Percentiles rank a stretch among this genome's conserved stretches.
Evolutionary conservation across 441 rosid species (phyloP).

Genomic region (Flueggea neowawraea): DNA sequence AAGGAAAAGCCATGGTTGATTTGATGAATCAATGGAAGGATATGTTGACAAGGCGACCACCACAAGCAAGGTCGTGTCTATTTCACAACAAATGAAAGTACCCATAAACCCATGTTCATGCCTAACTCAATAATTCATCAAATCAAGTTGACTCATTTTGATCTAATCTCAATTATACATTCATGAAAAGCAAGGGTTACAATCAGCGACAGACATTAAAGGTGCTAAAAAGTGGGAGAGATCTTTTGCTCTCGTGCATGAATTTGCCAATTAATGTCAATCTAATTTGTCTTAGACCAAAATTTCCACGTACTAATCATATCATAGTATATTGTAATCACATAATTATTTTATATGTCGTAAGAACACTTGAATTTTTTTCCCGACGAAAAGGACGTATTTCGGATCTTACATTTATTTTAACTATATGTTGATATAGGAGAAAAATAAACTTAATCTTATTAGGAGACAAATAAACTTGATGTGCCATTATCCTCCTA

Average conservation of each 20-base stretch:
- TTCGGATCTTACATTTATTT: no score
- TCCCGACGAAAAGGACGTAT: no score
- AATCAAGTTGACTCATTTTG: neutral
- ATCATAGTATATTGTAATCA: no score
- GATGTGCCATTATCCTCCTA: no score
- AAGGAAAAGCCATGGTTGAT: slow-evolving; percentile 15
- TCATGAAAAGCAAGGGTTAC: slow-evolving; percentile 14
- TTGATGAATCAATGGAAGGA: slow-evolving; percentile 7
- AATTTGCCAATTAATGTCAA: slow-evolving; percentile 18
- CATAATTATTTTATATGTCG: no score
- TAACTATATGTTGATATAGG: no score
- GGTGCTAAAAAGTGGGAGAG: slow-evolving; percentile 1
- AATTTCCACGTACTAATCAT: neutral
- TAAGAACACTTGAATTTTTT: no score
- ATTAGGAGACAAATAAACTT: no score
- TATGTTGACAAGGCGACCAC: slow-evolving; percentile 29
- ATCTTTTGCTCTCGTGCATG: slow-evolving; percentile 19
- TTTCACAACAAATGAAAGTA: neutral
- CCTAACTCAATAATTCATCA: slow-evolving; percentile 20
- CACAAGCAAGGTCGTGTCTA: slow-evolving; percentile 19
- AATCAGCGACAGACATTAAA: slow-evolving; percentile 2
- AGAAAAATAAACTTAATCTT: no score
- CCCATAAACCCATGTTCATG: neutral
- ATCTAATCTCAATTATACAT: slow-evolving; percentile 16
- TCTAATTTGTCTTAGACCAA: neutral